Evolutionary conservation across 805 yeast genomes (phyloP), one percentile per base, ranked within the genome.

Genomic region (Starmera dryadoides): DNA sequence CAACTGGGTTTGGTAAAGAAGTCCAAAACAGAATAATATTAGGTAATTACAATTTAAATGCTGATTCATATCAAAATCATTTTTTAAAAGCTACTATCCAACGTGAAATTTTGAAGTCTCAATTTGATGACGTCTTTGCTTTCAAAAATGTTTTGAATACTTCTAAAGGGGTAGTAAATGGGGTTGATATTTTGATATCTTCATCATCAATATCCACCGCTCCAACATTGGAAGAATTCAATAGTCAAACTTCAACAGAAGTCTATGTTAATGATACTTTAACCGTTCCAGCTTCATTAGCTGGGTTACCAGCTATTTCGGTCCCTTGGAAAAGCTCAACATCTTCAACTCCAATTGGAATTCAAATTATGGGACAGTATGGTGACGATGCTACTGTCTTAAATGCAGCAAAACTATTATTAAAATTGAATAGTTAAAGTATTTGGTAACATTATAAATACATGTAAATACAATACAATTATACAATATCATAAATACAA

Each of bases 271-370:
- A 87, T 57, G 99, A 93, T 59, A 77, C 84, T 0, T 69, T 88
- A 41, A 86, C 96, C 0, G 83, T 88, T 4, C 97, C 98, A 0
- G 84, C 93, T 31, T 88, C 95, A 2, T 61, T 94, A 42, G 94
- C 95, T 0, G 98, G 98, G 0, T 58, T 91, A 2, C 99, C 99
- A 1, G 77, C 95, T 0, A 69, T 91, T 10, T 73, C 83, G 2
- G 63, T 89, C 2, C 99, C 99, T 0, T 69, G 71, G 49, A 51
- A 45, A 6, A 10, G 38, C 2, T 30, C 41, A 4, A 52, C 52
- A 2, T 58, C 61, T 1, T 59, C 61, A 1, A 43, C 57, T 9
- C 67, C 75, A 0, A 61, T 74, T 10, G 96, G 96, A 0, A 64
- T 93, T 21, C 98, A 94, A 55, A 48, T 93, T 2, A 73, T 81